A percentile compares a stretch with the other conserved stretches of the same genome.
Conservation (phyloP, 495 filamentous ascomycete species). For the Xylaria intraflava region DNA sequence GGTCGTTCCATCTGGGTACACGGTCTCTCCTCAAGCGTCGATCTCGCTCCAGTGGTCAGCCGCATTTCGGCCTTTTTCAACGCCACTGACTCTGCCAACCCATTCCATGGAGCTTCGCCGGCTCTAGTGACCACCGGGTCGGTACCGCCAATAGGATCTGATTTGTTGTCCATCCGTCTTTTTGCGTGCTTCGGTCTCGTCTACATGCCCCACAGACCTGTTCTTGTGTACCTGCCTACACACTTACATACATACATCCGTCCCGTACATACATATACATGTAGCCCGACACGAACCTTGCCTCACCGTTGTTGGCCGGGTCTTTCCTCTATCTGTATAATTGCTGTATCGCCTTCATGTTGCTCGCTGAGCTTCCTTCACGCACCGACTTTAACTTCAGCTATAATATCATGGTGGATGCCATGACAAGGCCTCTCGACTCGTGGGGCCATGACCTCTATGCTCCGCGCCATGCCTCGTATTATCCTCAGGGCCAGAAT, state of each 20-base stretch:
- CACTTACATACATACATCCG: conserved; percentile 5
- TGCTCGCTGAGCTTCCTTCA: conserved; percentile 32
- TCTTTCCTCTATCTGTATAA: not conserved
- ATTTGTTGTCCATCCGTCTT: conserved; percentile 5
- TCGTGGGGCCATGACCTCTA: conserved; percentile 36
- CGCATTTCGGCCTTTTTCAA: conserved; percentile 2
- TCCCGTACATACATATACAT: conserved; percentile 8
- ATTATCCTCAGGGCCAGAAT: conserved; percentile 35
- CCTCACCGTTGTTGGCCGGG: not conserved
- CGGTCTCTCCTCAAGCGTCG: not conserved
- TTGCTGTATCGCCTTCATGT: conserved; percentile 12
- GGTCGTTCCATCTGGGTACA: not conserved
- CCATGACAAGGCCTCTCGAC: conserved; percentile 42
- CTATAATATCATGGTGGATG: conserved; percentile 41
- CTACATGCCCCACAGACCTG: not conserved
- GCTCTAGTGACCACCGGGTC: conserved; percentile 3
- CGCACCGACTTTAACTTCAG: conserved; percentile 33
- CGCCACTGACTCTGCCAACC: conserved; percentile 2
- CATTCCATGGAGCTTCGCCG: not conserved
- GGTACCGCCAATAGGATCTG: conserved; percentile 2
- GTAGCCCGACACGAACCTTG: conserved; percentile 16
- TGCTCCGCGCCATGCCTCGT: conserved; percentile 30
- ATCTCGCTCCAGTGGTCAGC: conserved; percentile 1
- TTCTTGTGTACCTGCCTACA: not conserved
- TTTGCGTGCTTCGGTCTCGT: not conserved